Percentiles rank a stretch among this genome's conserved stretches.
These are phyloP conservation scores for Karstenula rhodostoma DNA, from an alignment of 2,329 filamentous ascomycete genomes.

Conservation along the genomic window DNA sequence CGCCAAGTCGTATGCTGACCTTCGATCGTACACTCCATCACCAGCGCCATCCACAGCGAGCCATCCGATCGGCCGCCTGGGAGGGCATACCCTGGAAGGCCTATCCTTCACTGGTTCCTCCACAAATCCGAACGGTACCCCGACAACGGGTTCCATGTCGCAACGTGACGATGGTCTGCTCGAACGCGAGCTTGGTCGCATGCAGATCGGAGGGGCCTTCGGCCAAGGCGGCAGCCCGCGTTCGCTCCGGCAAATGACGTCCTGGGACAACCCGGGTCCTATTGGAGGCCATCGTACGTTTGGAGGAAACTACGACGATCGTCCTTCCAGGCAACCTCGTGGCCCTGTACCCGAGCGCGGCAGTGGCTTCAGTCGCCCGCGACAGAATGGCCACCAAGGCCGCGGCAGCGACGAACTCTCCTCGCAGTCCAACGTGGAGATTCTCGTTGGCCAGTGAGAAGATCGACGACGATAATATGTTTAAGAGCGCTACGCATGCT, in stretches of 20 bases:
- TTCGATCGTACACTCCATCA: slow-evolving; percentile 94
- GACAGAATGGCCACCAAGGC: slow-evolving; percentile 68
- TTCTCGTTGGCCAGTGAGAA: slow-evolving; percentile 67
- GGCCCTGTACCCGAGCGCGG: slow-evolving; percentile 68
- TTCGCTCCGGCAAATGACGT: slow-evolving; percentile 67
- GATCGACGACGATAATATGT: slow-evolving; percentile 15
- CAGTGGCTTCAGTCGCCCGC: slow-evolving; percentile 62
- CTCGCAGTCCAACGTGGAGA: slow-evolving; percentile 67
- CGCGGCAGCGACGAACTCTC: slow-evolving; percentile 71
- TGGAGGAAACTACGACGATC: slow-evolving; percentile 65
- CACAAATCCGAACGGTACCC: slow-evolving; percentile 72
- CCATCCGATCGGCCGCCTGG: slow-evolving; percentile 74
- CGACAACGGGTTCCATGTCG: slow-evolving; percentile 60
- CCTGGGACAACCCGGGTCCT: slow-evolving; percentile 67
- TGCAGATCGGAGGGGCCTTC: slow-evolving; percentile 64
- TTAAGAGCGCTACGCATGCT: slow-evolving; percentile 23
- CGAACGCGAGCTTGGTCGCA: slow-evolving; percentile 69
- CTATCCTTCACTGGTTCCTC: slow-evolving; percentile 65
- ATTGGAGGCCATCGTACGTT: slow-evolving; percentile 72
- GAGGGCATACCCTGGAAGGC: slow-evolving; percentile 58
- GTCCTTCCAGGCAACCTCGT: slow-evolving; percentile 68
- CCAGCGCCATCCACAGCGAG: slow-evolving; percentile 89
- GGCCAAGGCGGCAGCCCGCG: slow-evolving; percentile 63
- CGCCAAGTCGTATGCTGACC: slow-evolving; percentile 95
- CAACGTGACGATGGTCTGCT: slow-evolving; percentile 66